Conservation (phyloP, 2,329 filamentous ascomycete genomes). For the Rutstroemia sp. region DNA sequence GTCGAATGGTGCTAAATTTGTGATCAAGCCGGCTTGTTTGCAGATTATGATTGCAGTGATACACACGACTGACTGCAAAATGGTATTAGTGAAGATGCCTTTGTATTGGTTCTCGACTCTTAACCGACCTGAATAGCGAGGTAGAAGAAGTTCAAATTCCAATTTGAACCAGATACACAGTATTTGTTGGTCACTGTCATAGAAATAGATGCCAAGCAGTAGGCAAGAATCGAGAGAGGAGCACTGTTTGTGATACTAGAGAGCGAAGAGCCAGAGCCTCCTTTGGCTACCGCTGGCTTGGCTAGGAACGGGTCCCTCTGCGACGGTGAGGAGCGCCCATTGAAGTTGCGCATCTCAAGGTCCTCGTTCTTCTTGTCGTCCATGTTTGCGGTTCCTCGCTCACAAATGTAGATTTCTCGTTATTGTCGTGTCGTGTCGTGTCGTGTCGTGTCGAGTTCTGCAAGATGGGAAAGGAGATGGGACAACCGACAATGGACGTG, state of each 20-base stretch:
- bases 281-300: constrained; percentile 29
- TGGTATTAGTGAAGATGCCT: constrained; percentile 6
- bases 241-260: constrained; percentile 63
- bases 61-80: constrained; percentile 72
- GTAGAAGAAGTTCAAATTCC: constrained; percentile 96
- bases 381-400: constrained; percentile 45
- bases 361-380: constrained; percentile 86
- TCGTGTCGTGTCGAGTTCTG: constrained; percentile 14
- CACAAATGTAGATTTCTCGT: constrained; percentile 4
- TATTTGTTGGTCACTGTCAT: constrained; percentile 99
- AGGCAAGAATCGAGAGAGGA: constrained; percentile 72
- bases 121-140: constrained; percentile 76
- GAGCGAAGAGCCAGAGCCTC: constrained; percentile 16
- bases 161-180: constrained; percentile 80
- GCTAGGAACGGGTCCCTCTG: constrained; percentile 30
- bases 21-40: constrained; percentile 77
- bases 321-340: constrained; percentile 30
- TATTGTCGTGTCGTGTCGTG: constrained; percentile 6
- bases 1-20: constrained; percentile 75
- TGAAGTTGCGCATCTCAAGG: constrained; percentile 31
- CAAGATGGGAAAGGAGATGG: constrained; percentile 1
- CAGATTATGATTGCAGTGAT: constrained; percentile 74
- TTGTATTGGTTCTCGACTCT: not conserved
- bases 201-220: constrained; percentile 92
- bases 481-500: too few species aligned